phyloP scores from a whole-genome alignment of 805 yeast species.

The Cyberlindnera bimundalis region DNA sequence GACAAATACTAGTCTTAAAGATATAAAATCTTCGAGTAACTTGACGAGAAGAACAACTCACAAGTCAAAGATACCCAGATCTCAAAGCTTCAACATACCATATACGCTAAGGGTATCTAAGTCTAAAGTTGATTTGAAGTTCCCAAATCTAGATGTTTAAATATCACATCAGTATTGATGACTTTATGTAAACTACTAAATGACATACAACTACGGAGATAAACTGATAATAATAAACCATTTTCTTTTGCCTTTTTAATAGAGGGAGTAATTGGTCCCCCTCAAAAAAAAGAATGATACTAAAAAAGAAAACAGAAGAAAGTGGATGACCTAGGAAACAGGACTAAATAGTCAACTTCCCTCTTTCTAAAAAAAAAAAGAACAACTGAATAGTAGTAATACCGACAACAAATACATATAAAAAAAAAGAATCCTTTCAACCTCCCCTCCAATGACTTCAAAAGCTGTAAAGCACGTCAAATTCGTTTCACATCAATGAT shows the following conservation, averaged over 20 bases:
- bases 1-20: too few relatives aligned
- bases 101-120: constrained; percentile 2
- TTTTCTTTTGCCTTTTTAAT: too few relatives aligned
- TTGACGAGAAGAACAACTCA: too few relatives aligned
- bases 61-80: constrained; percentile 13
- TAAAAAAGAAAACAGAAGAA: too few relatives aligned
- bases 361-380: too few relatives aligned
- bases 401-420: neutral
- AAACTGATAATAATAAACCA: neutral
- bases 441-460: neutral
- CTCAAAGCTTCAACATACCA: constrained; percentile 8
- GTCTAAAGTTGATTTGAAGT: constrained; percentile 16
- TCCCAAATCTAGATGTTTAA: constrained; percentile 12
- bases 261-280: too few relatives aligned
- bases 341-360: too few relatives aligned
- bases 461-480: constrained; percentile 3
- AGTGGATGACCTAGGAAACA: too few relatives aligned
- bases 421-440: neutral
- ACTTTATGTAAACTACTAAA: too few relatives aligned
- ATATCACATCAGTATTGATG: too few relatives aligned
- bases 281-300: constrained; percentile 1
- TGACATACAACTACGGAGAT: too few relatives aligned
- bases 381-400: constrained; percentile 1
- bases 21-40: too few relatives aligned
- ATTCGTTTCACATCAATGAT: constrained; percentile 8